Evolutionary conservation across 805 yeast species (phyloP).

Genomic region (Priceomyces castillae): DNA sequence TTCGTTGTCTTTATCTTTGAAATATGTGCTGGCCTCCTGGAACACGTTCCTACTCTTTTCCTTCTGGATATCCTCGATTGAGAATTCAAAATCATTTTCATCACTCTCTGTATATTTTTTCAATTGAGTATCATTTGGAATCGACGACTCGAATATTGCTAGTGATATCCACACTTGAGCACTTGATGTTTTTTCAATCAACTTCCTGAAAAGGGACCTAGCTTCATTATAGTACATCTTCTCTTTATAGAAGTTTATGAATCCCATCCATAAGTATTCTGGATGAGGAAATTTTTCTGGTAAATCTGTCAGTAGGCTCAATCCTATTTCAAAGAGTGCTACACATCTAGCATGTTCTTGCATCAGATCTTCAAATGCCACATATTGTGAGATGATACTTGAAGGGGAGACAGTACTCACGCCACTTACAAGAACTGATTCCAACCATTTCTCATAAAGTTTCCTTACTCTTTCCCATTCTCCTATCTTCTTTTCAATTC

Average conservation of each 20-base stretch:
- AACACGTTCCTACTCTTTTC: constrained; percentile 54
- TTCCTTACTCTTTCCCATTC: constrained; percentile 80
- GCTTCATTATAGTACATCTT: constrained; percentile 56
- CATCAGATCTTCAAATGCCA: constrained; percentile 62
- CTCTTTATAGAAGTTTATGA: constrained; percentile 61
- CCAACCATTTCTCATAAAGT: constrained; percentile 67
- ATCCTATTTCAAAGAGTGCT: constrained; percentile 58
- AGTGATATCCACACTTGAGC: constrained; percentile 52
- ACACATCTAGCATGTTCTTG: constrained; percentile 71
- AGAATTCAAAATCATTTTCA: constrained; percentile 51
- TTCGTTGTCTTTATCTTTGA: constrained; percentile 33
- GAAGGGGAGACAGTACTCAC: constrained; percentile 6
- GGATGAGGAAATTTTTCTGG: constrained; percentile 26
- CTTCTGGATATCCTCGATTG: constrained; percentile 49
- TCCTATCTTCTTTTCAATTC: constrained; percentile 61
- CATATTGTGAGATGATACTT: constrained; percentile 59
- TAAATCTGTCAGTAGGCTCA: constrained; percentile 21
- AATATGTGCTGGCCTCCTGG: constrained; percentile 47
- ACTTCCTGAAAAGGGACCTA: constrained; percentile 45
- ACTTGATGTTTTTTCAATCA: constrained; percentile 27
- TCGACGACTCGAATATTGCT: constrained; percentile 69
- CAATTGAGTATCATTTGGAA: constrained; percentile 57
- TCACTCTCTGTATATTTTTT: constrained; percentile 40
- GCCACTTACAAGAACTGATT: constrained; percentile 21
- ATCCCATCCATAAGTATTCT: constrained; percentile 26